Evolutionary conservation across 345 rosid genomes (phyloP).

Genomic region (Lepidium aucheri): DNA sequence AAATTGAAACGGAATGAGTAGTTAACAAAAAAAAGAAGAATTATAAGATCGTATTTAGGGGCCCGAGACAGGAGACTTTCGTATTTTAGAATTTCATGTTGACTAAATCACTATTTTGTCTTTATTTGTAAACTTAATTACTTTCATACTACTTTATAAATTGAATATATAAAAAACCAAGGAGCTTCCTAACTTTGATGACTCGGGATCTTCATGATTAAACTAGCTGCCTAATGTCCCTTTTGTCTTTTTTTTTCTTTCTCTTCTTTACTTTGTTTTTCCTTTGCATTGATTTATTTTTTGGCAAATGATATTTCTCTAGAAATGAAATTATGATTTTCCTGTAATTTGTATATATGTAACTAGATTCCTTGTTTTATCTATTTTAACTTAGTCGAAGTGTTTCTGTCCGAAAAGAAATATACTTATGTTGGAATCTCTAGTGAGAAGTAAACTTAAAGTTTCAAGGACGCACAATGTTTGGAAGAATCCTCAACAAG

Average conservation of each 20-base stretch:
- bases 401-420: too few species aligned
- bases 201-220: conserved; percentile 29
- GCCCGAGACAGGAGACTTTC: conserved; percentile 29
- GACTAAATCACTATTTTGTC: conserved; percentile 28
- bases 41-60: conserved; percentile 13
- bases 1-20: too few species aligned
- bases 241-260: conserved; percentile 7
- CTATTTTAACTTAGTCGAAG: too few species aligned
- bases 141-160: background rate
- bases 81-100: conserved; percentile 23
- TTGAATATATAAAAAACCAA: background rate
- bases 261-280: background rate
- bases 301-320: background rate
- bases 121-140: conserved; percentile 11
- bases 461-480: too few species aligned
- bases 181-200: conserved; percentile 21
- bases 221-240: conserved; percentile 16
- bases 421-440: too few species aligned
- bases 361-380: too few species aligned
- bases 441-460: too few species aligned
- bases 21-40: background rate
- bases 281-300: background rate
- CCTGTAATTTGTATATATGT: background rate
- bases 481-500: too few species aligned
- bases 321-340: background rate